A percentile compares a stretch with the other conserved stretches of the same genome.
These are phyloP conservation scores for Stylosanthes scabra DNA, from an alignment of 331 rosid genomes.

Conservation along the genomic window DNA sequence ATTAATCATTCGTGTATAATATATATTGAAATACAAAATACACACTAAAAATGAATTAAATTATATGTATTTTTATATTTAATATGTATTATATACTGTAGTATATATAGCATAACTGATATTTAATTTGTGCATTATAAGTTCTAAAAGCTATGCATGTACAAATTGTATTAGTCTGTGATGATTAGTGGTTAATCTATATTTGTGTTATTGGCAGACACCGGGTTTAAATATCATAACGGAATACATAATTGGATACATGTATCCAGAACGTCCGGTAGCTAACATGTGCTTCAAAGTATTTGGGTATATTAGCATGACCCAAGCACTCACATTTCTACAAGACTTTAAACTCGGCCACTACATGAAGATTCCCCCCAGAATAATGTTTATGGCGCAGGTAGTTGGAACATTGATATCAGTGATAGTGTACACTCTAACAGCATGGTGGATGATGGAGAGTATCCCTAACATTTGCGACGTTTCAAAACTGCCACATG, in stretches of 20 bases:
- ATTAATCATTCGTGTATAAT: too few relatives aligned
- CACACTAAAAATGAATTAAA: too few relatives aligned
- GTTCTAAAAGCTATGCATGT: too few relatives aligned
- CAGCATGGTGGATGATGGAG: slow-evolving; percentile 95
- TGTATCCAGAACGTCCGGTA: slow-evolving; percentile 84
- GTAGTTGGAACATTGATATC: slow-evolving; percentile 76
- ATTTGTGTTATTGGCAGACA: too few relatives aligned
- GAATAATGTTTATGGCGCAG: slow-evolving; percentile 93
- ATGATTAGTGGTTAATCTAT: too few relatives aligned
- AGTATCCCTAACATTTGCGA: slow-evolving; percentile 76
- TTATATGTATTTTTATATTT: too few relatives aligned
- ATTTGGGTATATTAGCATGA: slow-evolving; percentile 83
- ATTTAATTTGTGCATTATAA: too few relatives aligned
- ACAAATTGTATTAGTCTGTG: too few relatives aligned
- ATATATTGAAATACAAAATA: slow-evolving; percentile 3
- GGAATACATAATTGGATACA: slow-evolving; percentile 80
- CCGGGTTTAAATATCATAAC: slow-evolving; percentile 82
- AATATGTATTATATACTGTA: too few relatives aligned
- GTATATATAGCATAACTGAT: too few relatives aligned
- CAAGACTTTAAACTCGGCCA: slow-evolving; percentile 91
- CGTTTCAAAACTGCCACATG: slow-evolving; percentile 49
- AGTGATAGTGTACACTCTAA: slow-evolving; percentile 62
- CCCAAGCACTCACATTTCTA: slow-evolving; percentile 71
- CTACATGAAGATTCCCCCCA: slow-evolving; percentile 95
- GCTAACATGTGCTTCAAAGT: slow-evolving; percentile 97